Evolutionary conservation across 768 basidiomycete species (phyloP).

Genomic region (Sarcodon aspratus): DNA sequence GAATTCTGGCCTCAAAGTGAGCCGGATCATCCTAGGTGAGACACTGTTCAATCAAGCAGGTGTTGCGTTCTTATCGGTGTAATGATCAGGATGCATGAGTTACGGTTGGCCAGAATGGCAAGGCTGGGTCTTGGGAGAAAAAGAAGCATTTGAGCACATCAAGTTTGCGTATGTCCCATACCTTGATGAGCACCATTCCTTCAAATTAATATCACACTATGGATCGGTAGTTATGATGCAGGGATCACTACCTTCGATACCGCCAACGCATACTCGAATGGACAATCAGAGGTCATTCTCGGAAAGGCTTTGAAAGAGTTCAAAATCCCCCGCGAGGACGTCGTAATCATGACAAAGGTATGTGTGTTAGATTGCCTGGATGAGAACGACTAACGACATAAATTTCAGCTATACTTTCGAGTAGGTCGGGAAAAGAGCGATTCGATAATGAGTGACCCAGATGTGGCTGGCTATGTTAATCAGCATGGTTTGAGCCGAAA

Average conservation of each 20-base stretch:
- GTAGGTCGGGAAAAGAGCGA: background rate
- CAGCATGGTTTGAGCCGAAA: conserved; percentile 21
- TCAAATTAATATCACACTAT: background rate
- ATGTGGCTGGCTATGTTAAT: conserved; percentile 19
- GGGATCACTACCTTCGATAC: conserved; percentile 32
- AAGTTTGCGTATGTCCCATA: conserved; percentile 25
- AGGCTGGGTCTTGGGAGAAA: conserved; percentile 25
- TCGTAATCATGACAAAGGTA: conserved; percentile 42
- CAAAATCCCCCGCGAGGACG: conserved; percentile 31
- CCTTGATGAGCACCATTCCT: background rate
- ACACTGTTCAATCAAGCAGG: background rate
- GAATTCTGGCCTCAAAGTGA: conserved; percentile 17
- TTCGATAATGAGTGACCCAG: background rate
- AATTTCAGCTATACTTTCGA: background rate
- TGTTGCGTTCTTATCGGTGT: background rate
- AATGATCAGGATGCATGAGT: conserved; percentile 16
- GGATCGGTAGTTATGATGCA: conserved; percentile 20
- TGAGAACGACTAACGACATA: background rate
- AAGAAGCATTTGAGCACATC: conserved; percentile 25
- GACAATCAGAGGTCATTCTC: conserved; percentile 30
- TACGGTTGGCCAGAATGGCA: conserved; percentile 21
- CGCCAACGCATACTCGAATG: conserved; percentile 27
- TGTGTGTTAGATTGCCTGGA: background rate
- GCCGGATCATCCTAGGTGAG: conserved; percentile 18
- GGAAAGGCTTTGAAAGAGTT: conserved; percentile 36